Evolutionary conservation across 2,329 filamentous ascomycete species (phyloP).

Genomic region (Monilinia vaccinii-corymbosi): DNA sequence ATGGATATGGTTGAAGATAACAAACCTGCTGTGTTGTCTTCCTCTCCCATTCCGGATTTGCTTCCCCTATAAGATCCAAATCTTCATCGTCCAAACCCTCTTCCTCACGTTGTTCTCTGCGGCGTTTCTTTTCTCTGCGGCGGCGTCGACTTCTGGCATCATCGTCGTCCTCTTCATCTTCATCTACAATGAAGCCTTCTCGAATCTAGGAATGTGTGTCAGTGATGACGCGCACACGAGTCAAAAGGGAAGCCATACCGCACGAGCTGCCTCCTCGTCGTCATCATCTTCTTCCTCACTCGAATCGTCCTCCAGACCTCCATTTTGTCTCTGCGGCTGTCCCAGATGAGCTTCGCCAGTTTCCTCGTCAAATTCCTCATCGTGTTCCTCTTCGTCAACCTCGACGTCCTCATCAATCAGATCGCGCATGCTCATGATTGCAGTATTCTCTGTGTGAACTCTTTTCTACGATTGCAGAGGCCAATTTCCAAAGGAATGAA

Average conservation of each 20-base stretch:
- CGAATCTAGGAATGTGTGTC: constrained; percentile 53
- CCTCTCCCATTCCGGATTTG: constrained; percentile 60
- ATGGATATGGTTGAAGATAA: background rate
- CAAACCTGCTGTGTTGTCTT: constrained; percentile 61
- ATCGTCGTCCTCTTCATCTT: constrained; percentile 67
- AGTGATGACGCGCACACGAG: constrained; percentile 11
- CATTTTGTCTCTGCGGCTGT: constrained; percentile 31
- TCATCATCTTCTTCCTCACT: constrained; percentile 91
- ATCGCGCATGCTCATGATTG: constrained; percentile 61
- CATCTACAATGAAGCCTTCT: constrained; percentile 93
- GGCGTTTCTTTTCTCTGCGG: constrained; percentile 68
- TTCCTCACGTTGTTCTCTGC: constrained; percentile 73
- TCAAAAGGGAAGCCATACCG: constrained; percentile 39
- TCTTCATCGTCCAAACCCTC: constrained; percentile 88
- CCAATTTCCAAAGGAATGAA: background rate
- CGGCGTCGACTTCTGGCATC: constrained; percentile 43
- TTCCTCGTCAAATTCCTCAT: constrained; percentile 74
- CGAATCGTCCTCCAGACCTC: constrained; percentile 57
- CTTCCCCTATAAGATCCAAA: constrained; percentile 85
- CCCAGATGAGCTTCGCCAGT: constrained; percentile 46
- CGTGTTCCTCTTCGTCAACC: constrained; percentile 76
- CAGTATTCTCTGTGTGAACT: constrained; percentile 11
- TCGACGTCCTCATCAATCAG: constrained; percentile 80
- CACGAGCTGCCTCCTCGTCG: constrained; percentile 73
- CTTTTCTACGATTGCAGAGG: background rate